phyloP scores from a whole-genome alignment of 2,329 filamentous ascomycete species.

The Fusarium sp. region DNA sequence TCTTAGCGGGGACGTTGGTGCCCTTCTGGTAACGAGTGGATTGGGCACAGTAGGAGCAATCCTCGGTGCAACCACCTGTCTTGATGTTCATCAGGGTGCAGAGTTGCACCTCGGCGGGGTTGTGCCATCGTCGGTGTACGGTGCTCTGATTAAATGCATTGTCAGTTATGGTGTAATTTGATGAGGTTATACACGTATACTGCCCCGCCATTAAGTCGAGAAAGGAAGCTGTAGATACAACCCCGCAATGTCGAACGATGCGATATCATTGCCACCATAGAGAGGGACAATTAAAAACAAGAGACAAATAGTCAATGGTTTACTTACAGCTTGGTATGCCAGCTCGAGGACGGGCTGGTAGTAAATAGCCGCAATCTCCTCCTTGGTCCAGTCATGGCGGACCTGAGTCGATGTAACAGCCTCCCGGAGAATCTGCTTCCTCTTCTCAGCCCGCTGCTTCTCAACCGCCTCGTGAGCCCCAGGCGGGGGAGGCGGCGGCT shows the following conservation, averaged over 20 bases:
- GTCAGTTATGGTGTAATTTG: constrained; percentile 33
- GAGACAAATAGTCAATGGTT: neutral
- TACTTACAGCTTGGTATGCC: constrained; percentile 78
- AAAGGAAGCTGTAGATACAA: neutral
- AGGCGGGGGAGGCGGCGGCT: constrained; percentile 44
- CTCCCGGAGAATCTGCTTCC: constrained; percentile 57
- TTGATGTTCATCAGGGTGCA: constrained; percentile 98
- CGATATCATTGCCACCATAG: neutral
- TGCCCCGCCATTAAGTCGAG: constrained; percentile 6
- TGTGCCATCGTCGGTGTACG: constrained; percentile 88
- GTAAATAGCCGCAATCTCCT: constrained; percentile 87
- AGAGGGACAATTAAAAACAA: neutral
- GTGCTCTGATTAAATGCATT: constrained; percentile 68
- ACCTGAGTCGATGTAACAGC: constrained; percentile 74
- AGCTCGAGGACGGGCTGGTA: constrained; percentile 86
- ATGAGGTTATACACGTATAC: constrained; percentile 13
- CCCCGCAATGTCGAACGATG: neutral
- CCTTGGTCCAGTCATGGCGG: constrained; percentile 83
- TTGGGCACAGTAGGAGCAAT: constrained; percentile 94
- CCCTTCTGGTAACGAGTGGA: constrained; percentile 84
- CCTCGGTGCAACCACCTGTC: constrained; percentile 91
- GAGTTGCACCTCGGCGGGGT: constrained; percentile 87
- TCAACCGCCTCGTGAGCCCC: constrained; percentile 42
- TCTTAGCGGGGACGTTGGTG: constrained; percentile 84
- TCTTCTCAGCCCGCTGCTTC: constrained; percentile 47